Evolutionary conservation across 2,329 filamentous ascomycete genomes (phyloP).

Genomic region (Exophiala oligosperma): DNA sequence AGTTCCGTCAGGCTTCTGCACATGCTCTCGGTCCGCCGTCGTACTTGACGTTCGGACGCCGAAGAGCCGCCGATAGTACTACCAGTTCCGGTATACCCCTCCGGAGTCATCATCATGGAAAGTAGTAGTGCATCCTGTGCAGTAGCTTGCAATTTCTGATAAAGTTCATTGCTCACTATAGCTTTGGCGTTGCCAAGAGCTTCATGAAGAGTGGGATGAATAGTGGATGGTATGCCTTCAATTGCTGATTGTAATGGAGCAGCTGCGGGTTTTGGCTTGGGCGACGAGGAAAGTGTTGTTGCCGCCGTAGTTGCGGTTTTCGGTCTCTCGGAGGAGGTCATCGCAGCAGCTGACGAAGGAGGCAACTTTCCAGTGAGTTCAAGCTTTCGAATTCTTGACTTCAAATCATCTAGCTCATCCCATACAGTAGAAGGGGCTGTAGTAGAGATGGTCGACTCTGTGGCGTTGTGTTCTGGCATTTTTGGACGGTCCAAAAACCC

Average conservation of each 20-base stretch:
- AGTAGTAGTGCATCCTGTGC: constrained; percentile 79
- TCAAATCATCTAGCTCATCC: constrained; percentile 95
- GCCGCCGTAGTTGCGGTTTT: constrained; percentile 87
- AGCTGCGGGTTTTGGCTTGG: constrained; percentile 61
- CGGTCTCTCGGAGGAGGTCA: constrained; percentile 77
- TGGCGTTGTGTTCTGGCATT: constrained; percentile 44
- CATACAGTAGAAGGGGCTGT: constrained; percentile 91
- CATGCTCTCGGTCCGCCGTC: constrained; percentile 87
- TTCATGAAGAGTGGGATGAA: constrained; percentile 76
- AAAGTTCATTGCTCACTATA: constrained; percentile 70
- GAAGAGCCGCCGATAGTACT: constrained; percentile 48
- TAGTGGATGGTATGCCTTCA: constrained; percentile 41
- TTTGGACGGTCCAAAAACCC: constrained; percentile 37
- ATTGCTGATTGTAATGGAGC: constrained; percentile 47
- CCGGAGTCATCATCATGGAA: constrained; percentile 64
- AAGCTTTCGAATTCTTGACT: constrained; percentile 85
- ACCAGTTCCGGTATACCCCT: constrained; percentile 52
- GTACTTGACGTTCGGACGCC: constrained; percentile 75
- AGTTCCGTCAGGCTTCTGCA: constrained; percentile 92
- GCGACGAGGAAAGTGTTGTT: constrained; percentile 87
- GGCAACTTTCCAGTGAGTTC: constrained; percentile 88
- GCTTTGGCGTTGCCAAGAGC: constrained; percentile 77
- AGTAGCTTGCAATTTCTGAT: constrained; percentile 74
- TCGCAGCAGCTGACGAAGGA: constrained; percentile 75
- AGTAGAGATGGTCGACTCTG: constrained; percentile 84